A percentile compares a stretch with the other conserved stretches of the same genome.
Conservation (phyloP, 2,329 filamentous ascomycete species). For the Exophiala oligosperma region DNA sequence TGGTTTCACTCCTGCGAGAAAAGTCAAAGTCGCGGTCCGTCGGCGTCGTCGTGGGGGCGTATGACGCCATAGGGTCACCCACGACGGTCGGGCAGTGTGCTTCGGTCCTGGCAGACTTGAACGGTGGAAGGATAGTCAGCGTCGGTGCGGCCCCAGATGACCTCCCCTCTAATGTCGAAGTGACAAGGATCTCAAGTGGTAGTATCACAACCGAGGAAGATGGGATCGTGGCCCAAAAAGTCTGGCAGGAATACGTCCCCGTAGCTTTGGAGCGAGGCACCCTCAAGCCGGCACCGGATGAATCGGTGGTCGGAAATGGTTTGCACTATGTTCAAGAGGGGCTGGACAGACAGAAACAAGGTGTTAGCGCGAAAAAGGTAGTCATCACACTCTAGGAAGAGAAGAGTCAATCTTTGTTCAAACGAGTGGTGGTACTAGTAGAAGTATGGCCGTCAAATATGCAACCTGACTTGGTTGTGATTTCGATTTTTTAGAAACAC, state of each 20-base stretch:
- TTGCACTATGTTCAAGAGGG: conserved; percentile 44
- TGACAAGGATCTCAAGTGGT: conserved; percentile 5
- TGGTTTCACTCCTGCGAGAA: conserved; percentile 12
- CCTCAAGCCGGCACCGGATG: conserved; percentile 41
- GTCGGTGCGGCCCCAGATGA: conserved; percentile 4
- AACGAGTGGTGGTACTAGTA: too few species aligned
- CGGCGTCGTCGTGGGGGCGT: conserved; percentile 6
- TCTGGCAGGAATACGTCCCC: conserved; percentile 6
- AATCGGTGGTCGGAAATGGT: conserved; percentile 42
- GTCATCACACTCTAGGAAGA: conserved; percentile 33
- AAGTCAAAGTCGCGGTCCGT: not conserved
- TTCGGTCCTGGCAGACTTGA: conserved; percentile 1
- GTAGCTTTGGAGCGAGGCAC: conserved; percentile 38
- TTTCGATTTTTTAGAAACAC: too few species aligned
- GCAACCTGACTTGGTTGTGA: too few species aligned
- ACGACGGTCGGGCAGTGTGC: conserved; percentile 2
- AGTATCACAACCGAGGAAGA: conserved; percentile 10
- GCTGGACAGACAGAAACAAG: conserved; percentile 38
- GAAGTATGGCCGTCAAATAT: too few species aligned
- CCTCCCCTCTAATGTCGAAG: not conserved
- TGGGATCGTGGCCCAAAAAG: conserved; percentile 4
- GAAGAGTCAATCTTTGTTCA: too few species aligned
- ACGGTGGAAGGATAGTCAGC: conserved; percentile 8
- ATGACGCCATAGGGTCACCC: conserved; percentile 10
- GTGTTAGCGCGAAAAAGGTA: conserved; percentile 46